These are phyloP conservation scores for Phalaenopsis aphrodite DNA, from an alignment of 106 monocot species.

Conservation along the genomic window DNA sequence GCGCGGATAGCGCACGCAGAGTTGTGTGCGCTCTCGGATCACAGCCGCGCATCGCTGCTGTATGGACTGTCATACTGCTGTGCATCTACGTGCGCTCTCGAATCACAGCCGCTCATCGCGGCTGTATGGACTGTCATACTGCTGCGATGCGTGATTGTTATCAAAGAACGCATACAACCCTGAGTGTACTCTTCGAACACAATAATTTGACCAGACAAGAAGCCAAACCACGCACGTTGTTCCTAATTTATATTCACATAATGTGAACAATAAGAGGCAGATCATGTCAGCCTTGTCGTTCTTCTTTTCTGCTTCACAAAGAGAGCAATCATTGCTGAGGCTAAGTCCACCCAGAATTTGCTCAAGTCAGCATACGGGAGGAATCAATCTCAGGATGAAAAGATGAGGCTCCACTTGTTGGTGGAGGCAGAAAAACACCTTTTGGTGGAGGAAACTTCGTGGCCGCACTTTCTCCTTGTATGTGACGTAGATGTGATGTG, in stretches of 20 bases:
- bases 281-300: background rate
- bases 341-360: background rate
- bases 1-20: too few relatives aligned
- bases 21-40: too few relatives aligned
- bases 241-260: background rate
- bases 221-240: background rate
- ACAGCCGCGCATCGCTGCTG: too few relatives aligned
- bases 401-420: background rate
- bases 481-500: background rate
- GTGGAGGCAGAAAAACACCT: conserved; percentile 1
- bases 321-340: conserved; percentile 1
- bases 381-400: background rate
- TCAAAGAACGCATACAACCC: too few relatives aligned
- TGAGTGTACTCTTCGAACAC: too few relatives aligned
- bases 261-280: background rate
- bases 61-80: too few relatives aligned
- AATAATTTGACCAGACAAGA: too few relatives aligned
- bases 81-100: too few relatives aligned
- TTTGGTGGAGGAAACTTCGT: background rate
- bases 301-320: background rate
- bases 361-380: background rate
- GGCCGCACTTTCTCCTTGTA: background rate
- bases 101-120: too few relatives aligned
- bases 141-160: too few relatives aligned
- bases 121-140: too few relatives aligned